A percentile compares a stretch with the other conserved stretches of the same genome.
These are phyloP conservation scores for Gracilariopsis chorda DNA, from an alignment of 23 red algal species.

Conservation along the genomic window DNA sequence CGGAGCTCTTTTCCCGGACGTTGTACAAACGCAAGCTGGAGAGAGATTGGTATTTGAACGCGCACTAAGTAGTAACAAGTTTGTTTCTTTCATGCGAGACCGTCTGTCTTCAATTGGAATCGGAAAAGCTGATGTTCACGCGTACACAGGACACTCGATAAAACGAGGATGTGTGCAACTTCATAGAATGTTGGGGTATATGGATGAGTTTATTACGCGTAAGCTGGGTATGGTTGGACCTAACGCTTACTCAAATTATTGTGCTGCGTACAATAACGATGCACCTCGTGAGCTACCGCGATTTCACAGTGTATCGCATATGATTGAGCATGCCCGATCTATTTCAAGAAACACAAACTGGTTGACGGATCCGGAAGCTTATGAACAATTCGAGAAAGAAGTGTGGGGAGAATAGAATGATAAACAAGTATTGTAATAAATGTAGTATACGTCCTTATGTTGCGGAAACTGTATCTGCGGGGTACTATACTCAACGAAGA, in stretches of 20 bases:
- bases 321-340: not conserved
- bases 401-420: too few species aligned
- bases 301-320: not conserved
- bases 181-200: not conserved
- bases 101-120: too few species aligned
- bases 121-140: not conserved
- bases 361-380: not conserved
- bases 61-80: too few species aligned
- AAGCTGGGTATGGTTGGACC: slow-evolving; percentile 7
- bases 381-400: not conserved
- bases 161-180: not conserved
- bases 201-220: not conserved
- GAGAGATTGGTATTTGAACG: too few species aligned
- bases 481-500: too few species aligned
- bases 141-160: not conserved
- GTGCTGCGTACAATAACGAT: slow-evolving; percentile 3
- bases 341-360: not conserved
- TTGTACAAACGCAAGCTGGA: too few species aligned
- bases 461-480: too few species aligned
- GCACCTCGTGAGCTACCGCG: not conserved
- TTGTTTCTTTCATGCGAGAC: too few species aligned
- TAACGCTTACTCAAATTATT: slow-evolving; percentile 13
- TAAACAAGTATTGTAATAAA: too few species aligned
- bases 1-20: too few species aligned
- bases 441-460: too few species aligned